These are phyloP conservation scores for Vachellia pachyceras DNA, from an alignment of 306 rosid species.

Conservation along the genomic window DNA sequence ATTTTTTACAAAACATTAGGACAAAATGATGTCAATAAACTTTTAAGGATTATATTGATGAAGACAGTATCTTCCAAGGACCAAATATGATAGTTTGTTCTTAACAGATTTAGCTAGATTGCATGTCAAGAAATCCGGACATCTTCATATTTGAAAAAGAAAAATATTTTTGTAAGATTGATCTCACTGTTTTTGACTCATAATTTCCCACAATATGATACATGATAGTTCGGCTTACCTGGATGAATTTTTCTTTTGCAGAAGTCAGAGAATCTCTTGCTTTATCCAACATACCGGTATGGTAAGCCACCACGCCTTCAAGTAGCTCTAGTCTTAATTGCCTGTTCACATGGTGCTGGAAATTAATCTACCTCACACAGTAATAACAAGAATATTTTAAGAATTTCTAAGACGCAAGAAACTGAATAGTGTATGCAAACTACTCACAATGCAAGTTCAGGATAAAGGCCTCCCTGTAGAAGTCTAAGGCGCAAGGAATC, in stretches of 20 bases:
- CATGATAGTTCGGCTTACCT: slow-evolving; percentile 51
- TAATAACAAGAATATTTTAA: not conserved
- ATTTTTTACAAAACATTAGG: not conserved
- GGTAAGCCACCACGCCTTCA: slow-evolving; percentile 96
- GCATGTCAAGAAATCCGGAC: slow-evolving; percentile 4
- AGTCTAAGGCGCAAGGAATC: slow-evolving; percentile 76
- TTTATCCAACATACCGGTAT: slow-evolving; percentile 71
- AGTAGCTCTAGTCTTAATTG: slow-evolving; percentile 87
- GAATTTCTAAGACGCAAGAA: not conserved
- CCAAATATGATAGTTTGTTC: not conserved
- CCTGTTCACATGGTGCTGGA: slow-evolving; percentile 46
- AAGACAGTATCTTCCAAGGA: not conserved
- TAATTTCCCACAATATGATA: slow-evolving; percentile 7
- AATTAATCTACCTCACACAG: slow-evolving; percentile 30
- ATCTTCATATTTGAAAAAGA: not conserved
- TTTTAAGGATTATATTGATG: not conserved
- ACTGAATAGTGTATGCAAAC: slow-evolving; percentile 14
- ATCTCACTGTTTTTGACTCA: not conserved
- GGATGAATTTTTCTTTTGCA: slow-evolving; percentile 65
- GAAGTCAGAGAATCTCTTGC: slow-evolving; percentile 63
- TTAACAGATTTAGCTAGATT: slow-evolving; percentile 9
- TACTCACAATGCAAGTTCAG: slow-evolving; percentile 91
- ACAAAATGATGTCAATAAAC: not conserved
- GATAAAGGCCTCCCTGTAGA: slow-evolving; percentile 80
- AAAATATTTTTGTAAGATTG: slow-evolving; percentile 1